Percentiles rank a stretch among this genome's conserved stretches.
These are phyloP conservation scores for Scytalidium sp. DNA, from an alignment of 2,329 filamentous ascomycete genomes.

Conservation along the genomic window DNA sequence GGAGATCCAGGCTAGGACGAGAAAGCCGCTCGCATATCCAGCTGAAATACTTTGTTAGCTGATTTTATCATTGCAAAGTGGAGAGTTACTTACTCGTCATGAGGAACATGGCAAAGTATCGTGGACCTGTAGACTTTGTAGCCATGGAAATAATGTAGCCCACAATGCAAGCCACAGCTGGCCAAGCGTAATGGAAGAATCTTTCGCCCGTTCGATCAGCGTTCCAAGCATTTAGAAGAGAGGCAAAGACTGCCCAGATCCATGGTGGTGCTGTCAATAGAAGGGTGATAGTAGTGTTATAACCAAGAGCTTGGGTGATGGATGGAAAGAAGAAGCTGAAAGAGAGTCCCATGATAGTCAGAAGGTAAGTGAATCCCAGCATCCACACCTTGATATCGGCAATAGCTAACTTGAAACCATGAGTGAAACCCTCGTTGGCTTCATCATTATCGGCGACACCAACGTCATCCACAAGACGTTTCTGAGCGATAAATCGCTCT, in stretches of 20 bases:
- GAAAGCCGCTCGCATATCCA: slow-evolving; percentile 6
- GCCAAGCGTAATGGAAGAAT: slow-evolving; percentile 1
- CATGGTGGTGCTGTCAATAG: slow-evolving; percentile 57
- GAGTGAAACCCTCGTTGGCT: slow-evolving; percentile 45
- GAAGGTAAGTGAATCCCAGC: slow-evolving; percentile 62
- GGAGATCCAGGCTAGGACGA: slow-evolving; percentile 10
- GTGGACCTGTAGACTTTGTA: slow-evolving; percentile 17
- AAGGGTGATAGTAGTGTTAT: slow-evolving; percentile 48
- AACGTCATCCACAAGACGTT: slow-evolving; percentile 55
- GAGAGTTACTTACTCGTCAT: slow-evolving; percentile 8
- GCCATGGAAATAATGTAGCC: slow-evolving; percentile 24
- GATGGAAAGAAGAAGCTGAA: slow-evolving; percentile 20
- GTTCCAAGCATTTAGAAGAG: slow-evolving; percentile 52
- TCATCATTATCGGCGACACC: slow-evolving; percentile 53
- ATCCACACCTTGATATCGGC: slow-evolving; percentile 62
- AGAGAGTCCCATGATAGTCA: slow-evolving; percentile 56
- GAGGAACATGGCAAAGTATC: slow-evolving; percentile 22
- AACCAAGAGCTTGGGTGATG: slow-evolving; percentile 48
- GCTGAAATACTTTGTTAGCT: not conserved
- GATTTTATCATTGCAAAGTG: not conserved
- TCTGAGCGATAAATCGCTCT: slow-evolving; percentile 52
- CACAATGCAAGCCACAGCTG: slow-evolving; percentile 1
- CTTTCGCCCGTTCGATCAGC: slow-evolving; percentile 45
- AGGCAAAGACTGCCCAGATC: slow-evolving; percentile 56
- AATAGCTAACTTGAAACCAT: slow-evolving; percentile 55